Evolutionary conservation across 2,329 filamentous ascomycete genomes (phyloP).

Genomic region (Fusarium subglutinans): DNA sequence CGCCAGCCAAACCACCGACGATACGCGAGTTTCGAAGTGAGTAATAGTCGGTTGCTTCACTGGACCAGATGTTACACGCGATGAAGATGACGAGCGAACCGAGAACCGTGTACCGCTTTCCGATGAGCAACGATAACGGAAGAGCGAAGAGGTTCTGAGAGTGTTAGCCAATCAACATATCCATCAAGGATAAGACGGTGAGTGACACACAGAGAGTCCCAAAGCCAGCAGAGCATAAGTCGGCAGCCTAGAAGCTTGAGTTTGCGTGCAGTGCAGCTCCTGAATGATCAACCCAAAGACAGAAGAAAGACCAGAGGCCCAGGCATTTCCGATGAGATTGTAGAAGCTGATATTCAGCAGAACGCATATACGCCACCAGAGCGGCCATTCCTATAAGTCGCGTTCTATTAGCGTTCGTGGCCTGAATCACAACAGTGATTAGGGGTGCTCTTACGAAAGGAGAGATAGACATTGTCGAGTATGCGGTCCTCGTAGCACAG

Average conservation of each 20-base stretch:
- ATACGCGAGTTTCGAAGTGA: neutral
- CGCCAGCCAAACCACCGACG: constrained; percentile 1
- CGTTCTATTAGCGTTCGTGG: neutral
- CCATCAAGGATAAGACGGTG: fast-evolving
- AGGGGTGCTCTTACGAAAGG: neutral
- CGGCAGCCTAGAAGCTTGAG: neutral
- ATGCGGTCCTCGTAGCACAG: neutral
- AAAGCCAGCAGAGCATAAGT: neutral
- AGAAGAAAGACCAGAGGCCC: constrained; percentile 6
- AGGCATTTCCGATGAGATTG: constrained; percentile 2
- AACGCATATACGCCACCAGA: constrained; percentile 3
- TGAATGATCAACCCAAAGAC: constrained; percentile 3
- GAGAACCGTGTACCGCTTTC: neutral
- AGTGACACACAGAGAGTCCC: neutral
- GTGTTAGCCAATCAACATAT: neutral
- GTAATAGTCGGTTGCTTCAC: neutral
- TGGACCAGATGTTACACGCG: constrained; percentile 7
- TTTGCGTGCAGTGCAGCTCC: neutral
- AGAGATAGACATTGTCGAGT: neutral
- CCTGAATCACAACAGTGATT: fast-evolving
- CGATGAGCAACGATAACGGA: neutral
- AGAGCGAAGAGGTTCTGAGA: constrained; percentile 1
- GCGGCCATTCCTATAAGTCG: neutral
- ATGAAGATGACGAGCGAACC: neutral
- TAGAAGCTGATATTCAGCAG: constrained; percentile 7